These are phyloP conservation scores for Graphium sp. DNA, from an alignment of 2,329 filamentous ascomycete species.

Conservation along the genomic window DNA sequence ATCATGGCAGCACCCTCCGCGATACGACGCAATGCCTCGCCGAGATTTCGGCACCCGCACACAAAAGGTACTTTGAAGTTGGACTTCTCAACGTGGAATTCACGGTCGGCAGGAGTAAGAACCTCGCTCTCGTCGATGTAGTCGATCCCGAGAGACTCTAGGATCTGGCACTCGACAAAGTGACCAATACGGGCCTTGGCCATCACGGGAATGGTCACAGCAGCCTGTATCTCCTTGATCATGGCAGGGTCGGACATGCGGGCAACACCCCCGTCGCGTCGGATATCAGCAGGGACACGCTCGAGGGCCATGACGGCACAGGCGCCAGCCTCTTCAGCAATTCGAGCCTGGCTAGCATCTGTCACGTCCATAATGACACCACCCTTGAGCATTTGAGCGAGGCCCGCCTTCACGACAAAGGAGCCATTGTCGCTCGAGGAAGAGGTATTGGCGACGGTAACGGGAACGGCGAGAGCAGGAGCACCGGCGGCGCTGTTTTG, in stretches of 20 bases:
- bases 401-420: conserved; percentile 85
- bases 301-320: conserved; percentile 97
- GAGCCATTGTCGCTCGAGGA: conserved; percentile 16
- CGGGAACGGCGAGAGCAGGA: conserved; percentile 1
- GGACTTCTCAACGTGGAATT: conserved; percentile 83
- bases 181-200: conserved; percentile 96
- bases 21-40: conserved; percentile 82
- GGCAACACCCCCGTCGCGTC: conserved; percentile 78
- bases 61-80: conserved; percentile 78
- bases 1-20: conserved; percentile 96
- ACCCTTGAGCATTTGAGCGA: conserved; percentile 97
- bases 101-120: conserved; percentile 80
- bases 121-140: conserved; percentile 99
- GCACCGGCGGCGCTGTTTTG: conserved; percentile 9
- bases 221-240: conserved; percentile 88
- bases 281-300: conserved; percentile 92
- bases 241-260: conserved; percentile 92
- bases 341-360: conserved; percentile 82
- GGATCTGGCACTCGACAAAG: conserved; percentile 96
- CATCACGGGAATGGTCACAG: conserved; percentile 97
- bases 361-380: conserved; percentile 99
- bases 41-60: conserved; percentile 86
- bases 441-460: conserved; percentile 6
- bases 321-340: conserved; percentile 92
- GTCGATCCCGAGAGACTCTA: conserved; percentile 87